Evolutionary conservation across 352 stramenopile species (phyloP).

Genomic region (Phytopythium delawarense): DNA sequence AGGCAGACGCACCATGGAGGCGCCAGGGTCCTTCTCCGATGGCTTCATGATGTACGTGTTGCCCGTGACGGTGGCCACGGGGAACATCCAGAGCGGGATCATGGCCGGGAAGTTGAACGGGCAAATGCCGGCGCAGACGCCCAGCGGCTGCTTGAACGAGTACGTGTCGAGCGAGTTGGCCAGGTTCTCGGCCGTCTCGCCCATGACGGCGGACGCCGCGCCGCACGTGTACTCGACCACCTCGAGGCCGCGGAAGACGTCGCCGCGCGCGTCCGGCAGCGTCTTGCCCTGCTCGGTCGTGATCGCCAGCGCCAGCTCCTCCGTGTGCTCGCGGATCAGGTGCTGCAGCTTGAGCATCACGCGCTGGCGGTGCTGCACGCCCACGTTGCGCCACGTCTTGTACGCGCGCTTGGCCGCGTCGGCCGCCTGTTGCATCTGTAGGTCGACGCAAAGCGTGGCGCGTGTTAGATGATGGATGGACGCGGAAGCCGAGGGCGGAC

Average conservation of each 20-base stretch:
- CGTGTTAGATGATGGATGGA: neutral
- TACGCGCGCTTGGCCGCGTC: slow-evolving; percentile 80
- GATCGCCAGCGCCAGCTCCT: slow-evolving; percentile 94
- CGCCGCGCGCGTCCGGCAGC: slow-evolving; percentile 92
- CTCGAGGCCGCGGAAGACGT: slow-evolving; percentile 96
- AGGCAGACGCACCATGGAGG: slow-evolving; percentile 61
- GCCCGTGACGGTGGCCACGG: slow-evolving; percentile 84
- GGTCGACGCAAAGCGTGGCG: neutral
- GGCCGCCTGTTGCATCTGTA: slow-evolving; percentile 83
- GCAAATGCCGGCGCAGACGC: slow-evolving; percentile 91
- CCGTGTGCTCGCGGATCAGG: slow-evolving; percentile 93
- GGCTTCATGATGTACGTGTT: slow-evolving; percentile 98
- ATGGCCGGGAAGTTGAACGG: slow-evolving; percentile 97
- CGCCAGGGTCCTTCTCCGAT: slow-evolving; percentile 90
- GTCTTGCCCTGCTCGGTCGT: slow-evolving; percentile 93
- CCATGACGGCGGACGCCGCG: slow-evolving; percentile 88
- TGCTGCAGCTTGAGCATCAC: slow-evolving; percentile 96
- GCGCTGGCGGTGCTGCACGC: slow-evolving; percentile 91
- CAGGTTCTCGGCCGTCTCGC: slow-evolving; percentile 93
- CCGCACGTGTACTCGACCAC: slow-evolving; percentile 80
- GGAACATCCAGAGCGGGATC: slow-evolving; percentile 95
- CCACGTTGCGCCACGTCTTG: slow-evolving; percentile 91
- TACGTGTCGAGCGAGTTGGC: slow-evolving; percentile 93
- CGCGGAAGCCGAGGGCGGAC: neutral
- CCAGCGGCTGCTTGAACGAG: slow-evolving; percentile 95